Percentiles rank a stretch among this genome's conserved stretches.
These are phyloP conservation scores for Paulinella micropora DNA, from an alignment of 78 protist species.

Conservation along the genomic window DNA sequence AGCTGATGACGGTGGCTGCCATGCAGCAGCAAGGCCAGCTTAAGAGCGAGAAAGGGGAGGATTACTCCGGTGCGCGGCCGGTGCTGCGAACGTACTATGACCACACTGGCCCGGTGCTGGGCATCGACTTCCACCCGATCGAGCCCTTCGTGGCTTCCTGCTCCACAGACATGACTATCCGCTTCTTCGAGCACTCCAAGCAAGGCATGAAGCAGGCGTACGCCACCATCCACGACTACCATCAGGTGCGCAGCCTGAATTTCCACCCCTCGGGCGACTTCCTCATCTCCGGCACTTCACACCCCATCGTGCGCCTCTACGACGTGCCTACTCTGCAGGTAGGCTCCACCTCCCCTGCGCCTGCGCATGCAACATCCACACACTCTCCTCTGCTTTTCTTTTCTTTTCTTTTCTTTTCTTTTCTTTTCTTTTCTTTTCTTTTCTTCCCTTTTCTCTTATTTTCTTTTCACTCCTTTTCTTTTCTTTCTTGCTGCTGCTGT, in stretches of 20 bases:
- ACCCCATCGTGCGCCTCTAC: constrained; percentile 46
- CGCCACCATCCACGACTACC: constrained; percentile 41
- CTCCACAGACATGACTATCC: constrained; percentile 41
- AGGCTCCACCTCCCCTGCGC: no score
- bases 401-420: not conserved
- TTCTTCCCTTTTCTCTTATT: no score
- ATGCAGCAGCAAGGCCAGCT: constrained; percentile 40
- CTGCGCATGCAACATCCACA: no score
- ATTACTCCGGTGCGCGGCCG: constrained; percentile 38
- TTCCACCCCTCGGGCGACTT: constrained; percentile 57
- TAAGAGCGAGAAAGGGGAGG: constrained; percentile 43
- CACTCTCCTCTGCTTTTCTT: no score
- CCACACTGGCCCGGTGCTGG: constrained; percentile 34
- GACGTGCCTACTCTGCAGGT: no score
- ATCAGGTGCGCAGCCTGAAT: constrained; percentile 36
- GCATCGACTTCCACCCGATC: no score
- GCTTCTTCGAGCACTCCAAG: constrained; percentile 39
- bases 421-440: no score
- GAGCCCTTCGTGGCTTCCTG: no score
- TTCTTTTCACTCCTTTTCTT: no score
- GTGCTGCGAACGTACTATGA: constrained; percentile 50
- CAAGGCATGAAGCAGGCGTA: constrained; percentile 38
- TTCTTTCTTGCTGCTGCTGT: no score
- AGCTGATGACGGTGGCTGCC: constrained; percentile 13
- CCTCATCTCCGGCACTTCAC: constrained; percentile 48